These are phyloP conservation scores for Neonectria hederae DNA, from an alignment of 2,329 filamentous ascomycete genomes.

Conservation along the genomic window DNA sequence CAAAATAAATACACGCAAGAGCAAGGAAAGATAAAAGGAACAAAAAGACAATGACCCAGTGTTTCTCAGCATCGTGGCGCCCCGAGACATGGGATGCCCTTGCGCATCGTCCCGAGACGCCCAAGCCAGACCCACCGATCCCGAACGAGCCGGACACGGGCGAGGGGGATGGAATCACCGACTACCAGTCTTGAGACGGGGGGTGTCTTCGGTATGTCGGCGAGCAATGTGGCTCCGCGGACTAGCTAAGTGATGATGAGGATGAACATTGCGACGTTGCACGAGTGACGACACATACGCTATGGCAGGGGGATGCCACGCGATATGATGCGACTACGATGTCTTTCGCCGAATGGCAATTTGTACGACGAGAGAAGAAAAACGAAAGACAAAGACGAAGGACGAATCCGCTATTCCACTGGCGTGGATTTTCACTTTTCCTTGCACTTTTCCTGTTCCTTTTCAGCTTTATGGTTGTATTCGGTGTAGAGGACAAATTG, in stretches of 20 bases:
- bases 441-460: background rate
- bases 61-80: conserved; percentile 5
- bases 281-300: background rate
- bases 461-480: background rate
- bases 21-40: background rate
- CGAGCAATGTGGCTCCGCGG: background rate
- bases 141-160: conserved; percentile 45
- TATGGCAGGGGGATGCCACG: background rate
- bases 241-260: conserved; percentile 9
- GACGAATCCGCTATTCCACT: background rate
- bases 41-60: conserved; percentile 14
- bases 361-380: background rate
- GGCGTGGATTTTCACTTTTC: background rate
- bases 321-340: background rate
- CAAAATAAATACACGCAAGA: background rate
- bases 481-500: background rate
- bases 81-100: conserved; percentile 8
- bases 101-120: conserved; percentile 45
- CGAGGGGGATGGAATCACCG: conserved; percentile 45
- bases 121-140: conserved; percentile 43
- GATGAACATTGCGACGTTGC: conserved; percentile 1
- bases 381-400: background rate
- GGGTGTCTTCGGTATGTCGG: conserved; percentile 18
- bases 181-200: conserved; percentile 33
- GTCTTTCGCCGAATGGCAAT: background rate